phyloP scores from a whole-genome alignment of 805 yeast species.

The Pichia nanzhaoensis region DNA sequence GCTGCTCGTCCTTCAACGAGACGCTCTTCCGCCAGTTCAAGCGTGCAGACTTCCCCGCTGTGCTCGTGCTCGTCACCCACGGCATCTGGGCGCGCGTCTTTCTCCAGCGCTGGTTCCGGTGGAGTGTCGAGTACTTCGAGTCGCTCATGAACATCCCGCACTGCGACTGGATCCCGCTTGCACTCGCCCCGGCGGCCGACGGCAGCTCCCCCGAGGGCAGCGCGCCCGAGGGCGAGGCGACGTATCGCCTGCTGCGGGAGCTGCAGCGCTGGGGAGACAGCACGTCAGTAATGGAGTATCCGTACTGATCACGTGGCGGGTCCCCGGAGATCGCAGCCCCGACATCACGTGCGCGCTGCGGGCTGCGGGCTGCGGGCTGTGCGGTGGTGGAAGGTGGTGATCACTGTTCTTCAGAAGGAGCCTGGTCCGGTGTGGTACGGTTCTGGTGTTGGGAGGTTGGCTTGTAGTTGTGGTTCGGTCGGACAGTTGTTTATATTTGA shows the following conservation, averaged over 20 bases:
- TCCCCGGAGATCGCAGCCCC: not conserved
- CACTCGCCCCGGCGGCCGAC: not conserved
- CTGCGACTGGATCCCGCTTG: slow-evolving; percentile 55
- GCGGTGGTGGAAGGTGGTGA: no score
- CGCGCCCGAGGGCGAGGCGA: slow-evolving; percentile 16
- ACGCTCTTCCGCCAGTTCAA: slow-evolving; percentile 77
- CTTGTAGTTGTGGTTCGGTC: no score
- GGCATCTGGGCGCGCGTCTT: slow-evolving; percentile 94
- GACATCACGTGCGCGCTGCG: not conserved
- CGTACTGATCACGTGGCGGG: not conserved
- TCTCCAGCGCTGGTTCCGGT: slow-evolving; percentile 88
- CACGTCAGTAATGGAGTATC: not conserved
- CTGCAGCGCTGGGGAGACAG: not conserved
- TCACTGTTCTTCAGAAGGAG: no score
- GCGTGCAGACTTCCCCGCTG: slow-evolving; percentile 63
- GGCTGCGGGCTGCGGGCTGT: no score
- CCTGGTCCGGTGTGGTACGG: no score
- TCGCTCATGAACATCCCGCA: slow-evolving; percentile 76
- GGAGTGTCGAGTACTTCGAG: slow-evolving; percentile 89
- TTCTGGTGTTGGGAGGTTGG: no score
- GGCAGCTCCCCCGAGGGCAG: no score
- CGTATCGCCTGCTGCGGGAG: slow-evolving; percentile 18
- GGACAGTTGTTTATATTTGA: no score
- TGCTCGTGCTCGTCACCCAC: slow-evolving; percentile 81
- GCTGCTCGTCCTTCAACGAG: slow-evolving; percentile 87